Conservation (phyloP, 257 asterid genomes). For the Primulina huaijiensis region DNA sequence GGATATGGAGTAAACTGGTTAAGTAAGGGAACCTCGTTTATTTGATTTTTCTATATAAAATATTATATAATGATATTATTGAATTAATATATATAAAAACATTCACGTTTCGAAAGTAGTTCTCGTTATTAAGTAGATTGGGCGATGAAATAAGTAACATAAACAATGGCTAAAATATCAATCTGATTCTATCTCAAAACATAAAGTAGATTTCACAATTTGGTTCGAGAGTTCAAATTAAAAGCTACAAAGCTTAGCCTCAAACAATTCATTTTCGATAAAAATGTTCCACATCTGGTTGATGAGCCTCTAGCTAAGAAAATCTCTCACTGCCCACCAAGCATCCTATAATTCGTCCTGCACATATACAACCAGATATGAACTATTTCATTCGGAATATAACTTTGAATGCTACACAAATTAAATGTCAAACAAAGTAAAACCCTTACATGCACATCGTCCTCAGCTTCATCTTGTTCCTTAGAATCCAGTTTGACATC, state of each 20-base stretch:
- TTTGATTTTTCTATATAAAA: too few relatives aligned
- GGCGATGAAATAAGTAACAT: too few relatives aligned
- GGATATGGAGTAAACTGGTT: too few relatives aligned
- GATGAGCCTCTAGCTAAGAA: constrained; percentile 22
- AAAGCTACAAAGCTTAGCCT: constrained; percentile 9
- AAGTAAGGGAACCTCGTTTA: too few relatives aligned
- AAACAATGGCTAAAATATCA: too few relatives aligned
- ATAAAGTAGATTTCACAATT: too few relatives aligned
- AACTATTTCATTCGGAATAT: too few relatives aligned
- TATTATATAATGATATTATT: too few relatives aligned
- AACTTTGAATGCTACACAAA: background rate
- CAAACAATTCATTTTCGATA: constrained; percentile 32
- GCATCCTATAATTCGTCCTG: constrained; percentile 77
- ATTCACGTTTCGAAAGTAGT: too few relatives aligned
- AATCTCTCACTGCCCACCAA: constrained; percentile 23
- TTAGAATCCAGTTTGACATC: constrained; percentile 34
- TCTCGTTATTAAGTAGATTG: too few relatives aligned
- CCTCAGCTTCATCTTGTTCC: constrained; percentile 43
- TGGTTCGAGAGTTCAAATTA: constrained; percentile 1
- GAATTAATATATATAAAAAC: too few relatives aligned
- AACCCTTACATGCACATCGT: constrained; percentile 55
- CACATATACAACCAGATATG: constrained; percentile 4
- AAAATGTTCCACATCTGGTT: constrained; percentile 30
- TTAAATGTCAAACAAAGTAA: background rate
- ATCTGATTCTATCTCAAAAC: too few relatives aligned